A percentile compares a stretch with the other conserved stretches of the same genome.
These are phyloP conservation scores for Tubosaeta brunneosetosa DNA, from an alignment of 768 basidiomycete genomes.

Conservation along the genomic window DNA sequence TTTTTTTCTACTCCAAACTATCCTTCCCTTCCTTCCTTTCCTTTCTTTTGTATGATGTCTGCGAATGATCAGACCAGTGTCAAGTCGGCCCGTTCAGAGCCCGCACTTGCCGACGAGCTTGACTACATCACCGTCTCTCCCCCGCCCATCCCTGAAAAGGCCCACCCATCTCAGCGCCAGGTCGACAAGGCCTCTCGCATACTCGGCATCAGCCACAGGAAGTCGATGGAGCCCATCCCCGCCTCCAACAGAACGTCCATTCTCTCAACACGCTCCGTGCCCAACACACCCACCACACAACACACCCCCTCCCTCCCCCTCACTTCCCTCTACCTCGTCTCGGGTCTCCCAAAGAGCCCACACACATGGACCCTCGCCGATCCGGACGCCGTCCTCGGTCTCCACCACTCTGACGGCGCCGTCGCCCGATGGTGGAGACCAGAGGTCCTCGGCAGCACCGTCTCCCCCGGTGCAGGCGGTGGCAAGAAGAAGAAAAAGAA, in stretches of 20 bases:
- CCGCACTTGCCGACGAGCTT: conserved; percentile 59
- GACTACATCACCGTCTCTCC: conserved; percentile 61
- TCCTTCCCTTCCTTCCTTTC: neutral
- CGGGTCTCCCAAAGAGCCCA: conserved; percentile 83
- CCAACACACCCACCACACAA: conserved; percentile 45
- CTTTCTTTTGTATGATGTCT: neutral
- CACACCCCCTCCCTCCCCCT: conserved; percentile 68
- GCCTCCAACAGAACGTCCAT: conserved; percentile 72
- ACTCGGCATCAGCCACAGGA: conserved; percentile 68
- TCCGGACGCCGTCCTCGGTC: conserved; percentile 72
- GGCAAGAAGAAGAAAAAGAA: conserved; percentile 68
- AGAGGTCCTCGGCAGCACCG: conserved; percentile 84
- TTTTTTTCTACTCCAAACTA: neutral
- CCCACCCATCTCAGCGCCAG: conserved; percentile 27
- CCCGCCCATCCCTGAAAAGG: conserved; percentile 19
- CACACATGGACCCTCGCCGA: conserved; percentile 89
- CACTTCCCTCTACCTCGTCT: conserved; percentile 81
- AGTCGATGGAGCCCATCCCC: conserved; percentile 83
- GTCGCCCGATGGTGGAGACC: conserved; percentile 89
- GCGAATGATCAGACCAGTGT: neutral
- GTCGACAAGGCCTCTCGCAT: conserved; percentile 75
- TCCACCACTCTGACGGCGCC: conserved; percentile 80
- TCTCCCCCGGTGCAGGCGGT: conserved; percentile 79
- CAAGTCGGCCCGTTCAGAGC: neutral
- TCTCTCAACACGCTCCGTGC: conserved; percentile 56